Evolutionary conservation across 1,284 basidiomycete genomes (phyloP).

Genomic region (Phellinidium pouzarii): DNA sequence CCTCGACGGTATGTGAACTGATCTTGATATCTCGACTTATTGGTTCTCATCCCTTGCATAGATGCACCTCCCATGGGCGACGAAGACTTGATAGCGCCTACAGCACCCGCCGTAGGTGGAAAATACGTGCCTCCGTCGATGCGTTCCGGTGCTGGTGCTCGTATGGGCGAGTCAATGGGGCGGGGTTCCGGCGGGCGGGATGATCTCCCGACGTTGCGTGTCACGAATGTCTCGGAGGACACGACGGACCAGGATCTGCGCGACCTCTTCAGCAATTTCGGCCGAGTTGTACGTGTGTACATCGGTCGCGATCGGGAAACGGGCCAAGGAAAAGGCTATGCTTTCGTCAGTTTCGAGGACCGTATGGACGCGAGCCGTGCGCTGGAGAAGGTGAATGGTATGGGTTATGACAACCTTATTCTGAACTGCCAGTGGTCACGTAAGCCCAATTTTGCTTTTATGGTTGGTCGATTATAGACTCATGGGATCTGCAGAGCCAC

Average conservation of each 20-base stretch:
- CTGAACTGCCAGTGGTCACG: constrained; percentile 86
- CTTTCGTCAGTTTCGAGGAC: constrained; percentile 92
- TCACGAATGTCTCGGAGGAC: constrained; percentile 96
- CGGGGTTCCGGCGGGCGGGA: constrained; percentile 59
- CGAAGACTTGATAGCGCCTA: constrained; percentile 40
- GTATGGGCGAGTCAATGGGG: constrained; percentile 80
- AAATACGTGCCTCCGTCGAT: constrained; percentile 94
- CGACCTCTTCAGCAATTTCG: constrained; percentile 82
- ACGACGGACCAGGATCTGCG: constrained; percentile 93
- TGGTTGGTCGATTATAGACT: not conserved
- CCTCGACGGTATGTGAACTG: constrained; percentile 49
- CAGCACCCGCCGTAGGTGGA: constrained; percentile 41
- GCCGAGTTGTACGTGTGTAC: constrained; percentile 84
- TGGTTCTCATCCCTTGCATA: constrained; percentile 20
- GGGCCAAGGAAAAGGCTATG: constrained; percentile 92
- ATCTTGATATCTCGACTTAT: constrained; percentile 21
- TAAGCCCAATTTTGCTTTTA: constrained; percentile 33
- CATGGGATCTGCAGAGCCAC: constrained; percentile 29
- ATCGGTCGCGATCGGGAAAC: constrained; percentile 96
- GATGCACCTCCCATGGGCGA: constrained; percentile 42
- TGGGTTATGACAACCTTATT: constrained; percentile 87
- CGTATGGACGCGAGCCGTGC: constrained; percentile 77
- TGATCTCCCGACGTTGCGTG: constrained; percentile 93
- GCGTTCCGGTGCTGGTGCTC: constrained; percentile 58
- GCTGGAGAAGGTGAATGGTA: constrained; percentile 90